Base-by-base conservation (phyloP, 306 rosid genomes). In the Leucaena leucocephala region DNA sequence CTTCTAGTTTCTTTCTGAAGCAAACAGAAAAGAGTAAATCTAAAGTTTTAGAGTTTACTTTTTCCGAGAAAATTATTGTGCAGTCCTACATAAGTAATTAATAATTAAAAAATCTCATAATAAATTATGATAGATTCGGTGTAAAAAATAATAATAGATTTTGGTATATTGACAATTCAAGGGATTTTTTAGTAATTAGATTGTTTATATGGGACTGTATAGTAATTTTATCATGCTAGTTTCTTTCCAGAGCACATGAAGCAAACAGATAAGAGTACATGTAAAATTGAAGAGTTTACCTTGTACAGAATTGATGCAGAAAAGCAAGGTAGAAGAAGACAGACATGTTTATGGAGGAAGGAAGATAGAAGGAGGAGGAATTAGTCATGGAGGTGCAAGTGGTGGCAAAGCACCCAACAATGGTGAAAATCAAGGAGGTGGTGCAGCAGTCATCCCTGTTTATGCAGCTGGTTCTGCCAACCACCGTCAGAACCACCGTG, bases 381-480 rank as follows among this genome's bases (percentile, higher is more conserved):
- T 13, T 13, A 46, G 43, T 52, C 88, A 22, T 49, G 90, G 87
- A 68, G 68, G 45, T n/a, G 7, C 39, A 8, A 66, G 64, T 12
- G 83, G 86, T 21, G 84, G 86, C 80, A 35, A 44, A 77, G 49
- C 84, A 38, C 83, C 38, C 2, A 45, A 64, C 44, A 22, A 21
- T 19, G 76, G 80, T 40, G 90, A 78, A 65, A 61, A 68, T 36
- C 85, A 74, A 48, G 92, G 89, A 35, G 89, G 89, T 40, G 45
- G 89, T 40, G 45, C 78, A 2, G 83, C 84, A 44, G 81, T 75
- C 11, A 82, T 90, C 79, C 98, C 97, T 17, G 84, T 88, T 49
- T 85, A 89, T 83, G 82, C 78, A 49, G 97, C 89, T 0, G 94
- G 93, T 27, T 85, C 93, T 2, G 90, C 88, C n/a, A 86, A 79